phyloP scores from a whole-genome alignment of 2,329 filamentous ascomycete species.

The Exophiala calicioides region DNA sequence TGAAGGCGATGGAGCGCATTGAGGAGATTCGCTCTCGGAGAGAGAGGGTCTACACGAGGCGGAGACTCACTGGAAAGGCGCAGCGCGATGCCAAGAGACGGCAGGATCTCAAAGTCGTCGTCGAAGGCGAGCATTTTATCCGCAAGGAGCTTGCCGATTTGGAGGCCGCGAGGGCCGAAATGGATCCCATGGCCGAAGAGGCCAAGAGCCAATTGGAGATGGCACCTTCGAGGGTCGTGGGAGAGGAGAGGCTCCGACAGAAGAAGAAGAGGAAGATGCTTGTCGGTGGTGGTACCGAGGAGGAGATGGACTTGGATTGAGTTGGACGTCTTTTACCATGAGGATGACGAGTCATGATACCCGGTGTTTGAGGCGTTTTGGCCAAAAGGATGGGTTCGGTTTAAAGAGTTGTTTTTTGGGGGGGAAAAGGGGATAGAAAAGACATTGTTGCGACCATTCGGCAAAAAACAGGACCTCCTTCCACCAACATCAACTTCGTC shows the following conservation, averaged over 20 bases:
- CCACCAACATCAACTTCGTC: too few species aligned
- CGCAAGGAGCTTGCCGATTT: conserved; percentile 65
- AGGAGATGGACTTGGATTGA: conserved; percentile 52
- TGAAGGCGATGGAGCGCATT: conserved; percentile 89
- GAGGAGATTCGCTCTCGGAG: conserved; percentile 78
- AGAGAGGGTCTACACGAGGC: conserved; percentile 91
- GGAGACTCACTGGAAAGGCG: conserved; percentile 82
- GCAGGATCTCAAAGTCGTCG: conserved; percentile 81
- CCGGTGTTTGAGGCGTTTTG: neutral
- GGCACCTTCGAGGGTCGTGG: conserved; percentile 40
- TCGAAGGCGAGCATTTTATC: conserved; percentile 88
- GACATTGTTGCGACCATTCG: too few species aligned
- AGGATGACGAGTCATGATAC: conserved; percentile 4
- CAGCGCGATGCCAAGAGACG: conserved; percentile 73
- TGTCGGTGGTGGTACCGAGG: conserved; percentile 47
- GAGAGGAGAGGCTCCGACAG: conserved; percentile 44
- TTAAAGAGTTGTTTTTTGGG: too few species aligned
- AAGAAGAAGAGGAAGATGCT: conserved; percentile 48
- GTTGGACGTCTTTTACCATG: conserved; percentile 8
- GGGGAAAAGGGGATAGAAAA: too few species aligned
- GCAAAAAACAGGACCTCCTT: too few species aligned
- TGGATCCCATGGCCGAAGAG: conserved; percentile 33
- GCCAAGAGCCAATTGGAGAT: conserved; percentile 37
- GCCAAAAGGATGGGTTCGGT: too few species aligned
- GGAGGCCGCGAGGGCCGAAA: conserved; percentile 51